Evolutionary conservation across 331 rosid genomes (phyloP).

Genomic region (Saraca asoca): DNA sequence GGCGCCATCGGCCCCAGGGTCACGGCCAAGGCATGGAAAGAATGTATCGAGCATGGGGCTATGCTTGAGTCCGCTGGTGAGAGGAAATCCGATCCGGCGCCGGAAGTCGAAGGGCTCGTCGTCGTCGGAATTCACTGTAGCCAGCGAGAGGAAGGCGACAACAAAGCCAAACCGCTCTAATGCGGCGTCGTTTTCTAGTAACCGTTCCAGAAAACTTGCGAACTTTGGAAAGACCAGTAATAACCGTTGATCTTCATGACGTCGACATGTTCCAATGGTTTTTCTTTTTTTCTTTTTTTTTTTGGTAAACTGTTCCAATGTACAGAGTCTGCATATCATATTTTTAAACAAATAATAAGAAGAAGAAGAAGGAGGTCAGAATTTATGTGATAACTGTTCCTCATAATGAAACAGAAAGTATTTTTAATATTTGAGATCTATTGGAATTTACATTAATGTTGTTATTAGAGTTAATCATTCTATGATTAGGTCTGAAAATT

Average conservation of each 20-base stretch:
- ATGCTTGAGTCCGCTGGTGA: slow-evolving; percentile 83
- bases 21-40: slow-evolving; percentile 41
- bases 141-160: slow-evolving; percentile 54
- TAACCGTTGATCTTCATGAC: slow-evolving; percentile 67
- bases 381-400: no score
- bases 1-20: slow-evolving; percentile 45
- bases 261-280: slow-evolving; percentile 42
- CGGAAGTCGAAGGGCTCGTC: slow-evolving; percentile 60
- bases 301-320: no score
- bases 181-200: slow-evolving; percentile 64
- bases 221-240: slow-evolving; percentile 79
- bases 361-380: no score
- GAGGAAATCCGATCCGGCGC: slow-evolving; percentile 75
- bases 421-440: no score
- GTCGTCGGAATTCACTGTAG: slow-evolving; percentile 48
- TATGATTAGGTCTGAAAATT: no score
- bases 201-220: slow-evolving; percentile 82
- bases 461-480: no score
- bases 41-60: slow-evolving; percentile 62
- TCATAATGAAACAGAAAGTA: no score
- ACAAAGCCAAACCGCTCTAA: slow-evolving; percentile 58
- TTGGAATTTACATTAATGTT: no score
- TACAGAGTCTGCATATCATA: not conserved
- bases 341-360: no score
- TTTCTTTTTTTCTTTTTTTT: no score